These are phyloP conservation scores for Phyllachora maydis DNA, from an alignment of 2,329 filamentous ascomycete genomes.

Conservation along the genomic window DNA sequence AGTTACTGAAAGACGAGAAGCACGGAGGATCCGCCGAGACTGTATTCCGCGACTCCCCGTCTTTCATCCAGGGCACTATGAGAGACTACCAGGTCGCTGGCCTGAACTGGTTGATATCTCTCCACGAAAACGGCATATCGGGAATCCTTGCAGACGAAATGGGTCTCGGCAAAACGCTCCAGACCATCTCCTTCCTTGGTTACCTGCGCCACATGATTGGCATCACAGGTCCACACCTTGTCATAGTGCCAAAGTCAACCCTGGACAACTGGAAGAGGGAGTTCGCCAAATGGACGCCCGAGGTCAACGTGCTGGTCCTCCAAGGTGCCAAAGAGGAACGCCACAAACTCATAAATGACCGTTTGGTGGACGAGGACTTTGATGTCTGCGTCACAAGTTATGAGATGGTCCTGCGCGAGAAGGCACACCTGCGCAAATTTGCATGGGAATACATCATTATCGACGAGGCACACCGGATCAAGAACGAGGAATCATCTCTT, in stretches of 20 bases:
- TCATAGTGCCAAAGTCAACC: slow-evolving; percentile 89
- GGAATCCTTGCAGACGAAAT: slow-evolving; percentile 97
- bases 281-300: slow-evolving; percentile 84
- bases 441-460: slow-evolving; percentile 99
- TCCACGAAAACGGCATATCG: slow-evolving; percentile 97
- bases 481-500: slow-evolving; percentile 94
- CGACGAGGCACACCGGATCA: slow-evolving; percentile 94
- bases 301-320: slow-evolving; percentile 81
- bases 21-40: slow-evolving; percentile 69
- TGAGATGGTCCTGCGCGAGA: slow-evolving; percentile 95
- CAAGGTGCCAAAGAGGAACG: slow-evolving; percentile 94
- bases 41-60: slow-evolving; percentile 81
- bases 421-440: slow-evolving; percentile 87
- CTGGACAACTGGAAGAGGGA: slow-evolving; percentile 97
- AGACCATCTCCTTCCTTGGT: slow-evolving; percentile 91
- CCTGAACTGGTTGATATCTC: slow-evolving; percentile 90
- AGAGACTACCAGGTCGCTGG: slow-evolving; percentile 92
- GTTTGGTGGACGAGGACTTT: slow-evolving; percentile 84
- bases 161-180: slow-evolving; percentile 92
- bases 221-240: slow-evolving; percentile 76
- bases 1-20: slow-evolving; percentile 72
- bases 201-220: slow-evolving; percentile 83
- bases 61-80: slow-evolving; percentile 79
- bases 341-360: slow-evolving; percentile 69
- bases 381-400: slow-evolving; percentile 98